Evolutionary conservation across 1,139 yeast species (phyloP).

Genomic region (Pneumocystis sp.): DNA sequence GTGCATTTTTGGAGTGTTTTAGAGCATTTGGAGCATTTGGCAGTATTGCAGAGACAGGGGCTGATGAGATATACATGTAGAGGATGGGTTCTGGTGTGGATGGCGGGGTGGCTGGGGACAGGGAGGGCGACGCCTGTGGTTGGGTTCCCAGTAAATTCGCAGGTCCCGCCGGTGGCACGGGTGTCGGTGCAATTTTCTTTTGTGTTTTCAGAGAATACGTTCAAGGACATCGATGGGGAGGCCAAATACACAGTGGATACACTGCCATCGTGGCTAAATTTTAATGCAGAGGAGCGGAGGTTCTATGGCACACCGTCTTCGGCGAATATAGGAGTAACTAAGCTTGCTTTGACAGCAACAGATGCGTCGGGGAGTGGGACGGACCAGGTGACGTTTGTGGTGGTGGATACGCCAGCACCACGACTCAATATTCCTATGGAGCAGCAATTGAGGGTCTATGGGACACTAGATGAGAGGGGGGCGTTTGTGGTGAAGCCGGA

Average conservation of each 20-base stretch:
- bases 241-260: constrained; percentile 42
- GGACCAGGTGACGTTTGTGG: constrained; percentile 13
- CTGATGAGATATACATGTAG: no score
- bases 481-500: constrained; percentile 67
- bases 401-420: constrained; percentile 15
- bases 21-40: no score
- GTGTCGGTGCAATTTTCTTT: constrained; percentile 49
- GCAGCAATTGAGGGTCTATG: constrained; percentile 13
- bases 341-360: constrained; percentile 44
- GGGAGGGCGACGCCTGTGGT: constrained; percentile 18
- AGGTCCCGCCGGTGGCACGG: constrained; percentile 77
- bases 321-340: constrained; percentile 30
- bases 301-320: constrained; percentile 56
- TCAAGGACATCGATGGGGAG: constrained; percentile 25
- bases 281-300: constrained; percentile 46
- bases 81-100: no score
- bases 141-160: constrained; percentile 70
- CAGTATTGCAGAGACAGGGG: no score
- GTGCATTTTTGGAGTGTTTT: no score
- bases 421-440: constrained; percentile 13
- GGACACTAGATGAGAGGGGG: constrained; percentile 39
- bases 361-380: constrained; percentile 24
- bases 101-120: no score
- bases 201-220: constrained; percentile 58
- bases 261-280: constrained; percentile 64